Base-by-base conservation (phyloP, 805 yeast species). In the Saccharomycopsis fodiens region DNA sequence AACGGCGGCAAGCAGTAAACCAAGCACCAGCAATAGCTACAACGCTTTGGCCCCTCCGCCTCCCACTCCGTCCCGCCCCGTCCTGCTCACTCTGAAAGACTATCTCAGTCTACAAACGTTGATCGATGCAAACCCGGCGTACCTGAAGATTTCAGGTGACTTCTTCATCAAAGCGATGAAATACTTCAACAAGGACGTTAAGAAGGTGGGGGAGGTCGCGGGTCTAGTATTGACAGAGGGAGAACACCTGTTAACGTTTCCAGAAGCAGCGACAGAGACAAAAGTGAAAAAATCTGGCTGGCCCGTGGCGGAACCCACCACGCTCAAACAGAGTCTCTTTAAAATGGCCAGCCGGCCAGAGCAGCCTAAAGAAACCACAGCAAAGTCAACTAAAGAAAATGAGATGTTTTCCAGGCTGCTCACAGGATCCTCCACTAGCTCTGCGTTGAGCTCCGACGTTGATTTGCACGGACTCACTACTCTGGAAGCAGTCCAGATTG, bases 401-500 rank as follows among this genome's bases (percentile, higher is more conserved):
- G 32, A 29, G n/a, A n/a, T n/a, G n/a, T n/a, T n/a, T n/a, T n/a
- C n/a, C n/a, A n/a, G n/a, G n/a, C n/a, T n/a, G n/a, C n/a, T n/a
- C n/a, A n/a, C n/a, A n/a, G n/a, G n/a, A n/a, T n/a, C n/a, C n/a
- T n/a, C n/a, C n/a, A n/a, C n/a, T n/a, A n/a, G n/a, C n/a, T n/a
- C n/a, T n/a, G n/a, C n/a, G n/a, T n/a, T n/a, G n/a, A n/a, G n/a
- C n/a, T n/a, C 29, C 37, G 51, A 35, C 13, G 22, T 81, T 2
- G 91, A 84, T 61, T 66, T 82, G 5, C 93, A 84, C 58, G 69
- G 72, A 0, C 68, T 70, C 45, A 59, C 61, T 6, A 76, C 76
- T 7, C 53, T 63, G 0, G 69, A 67, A 27, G 86, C 88, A 0
- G 52, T 69, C 4, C 44, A 47, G 1, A 57, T 71, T 1, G 61